Base-by-base conservation (phyloP, 2,329 filamentous ascomycete species). In the Hypomyces rosellus region DNA sequence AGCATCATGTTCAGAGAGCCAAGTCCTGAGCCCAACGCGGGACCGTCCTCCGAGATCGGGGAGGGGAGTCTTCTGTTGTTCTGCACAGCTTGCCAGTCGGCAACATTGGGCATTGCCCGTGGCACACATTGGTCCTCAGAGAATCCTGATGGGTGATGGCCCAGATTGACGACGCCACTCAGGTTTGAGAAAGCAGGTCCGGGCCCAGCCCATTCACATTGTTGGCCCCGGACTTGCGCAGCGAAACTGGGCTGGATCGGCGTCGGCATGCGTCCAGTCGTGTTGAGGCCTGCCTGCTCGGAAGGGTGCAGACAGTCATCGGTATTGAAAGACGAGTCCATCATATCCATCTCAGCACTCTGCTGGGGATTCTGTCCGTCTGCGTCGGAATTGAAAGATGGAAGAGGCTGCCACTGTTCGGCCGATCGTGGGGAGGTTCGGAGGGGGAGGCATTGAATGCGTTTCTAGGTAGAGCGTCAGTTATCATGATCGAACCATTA, bases 211-310 rank as follows among this genome's bases (percentile, higher is more conserved):
- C 65, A 64, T 57, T 69, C 69, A 69, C 75, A 73, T 56, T 71
- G 73, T 55, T 74, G 74, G n/a, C 77, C 76, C 50, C 75, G 72
- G 20, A 80, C 69, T 59, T 82, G 77, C 2, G 73, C 72, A 1
- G 76, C 74, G 59, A 82, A 82, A 46, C 67, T 78, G 53, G 76
- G 75, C 55, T 81, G 74, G n/a, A 82, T 81, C 2, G 79, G 79
- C 2, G 80, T 82, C 2, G 79, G 78, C 64, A 82, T 74, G 44
- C 78, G 76, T 51, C 72, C 71, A 16, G 68, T 68, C 25, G 8
- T 30, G 6, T 30, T 30, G 9, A 30, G 25, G 8, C 9, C 25
- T 42, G 67, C 22, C 15, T 52, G 42, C 18, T 42, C 33, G 41
- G 38, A 34, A 33, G 34, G 39, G 8, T 44, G 20, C 8, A 36